Conservation (phyloP, 768 basidiomycete species). For the Lactarius deliciosus region DNA sequence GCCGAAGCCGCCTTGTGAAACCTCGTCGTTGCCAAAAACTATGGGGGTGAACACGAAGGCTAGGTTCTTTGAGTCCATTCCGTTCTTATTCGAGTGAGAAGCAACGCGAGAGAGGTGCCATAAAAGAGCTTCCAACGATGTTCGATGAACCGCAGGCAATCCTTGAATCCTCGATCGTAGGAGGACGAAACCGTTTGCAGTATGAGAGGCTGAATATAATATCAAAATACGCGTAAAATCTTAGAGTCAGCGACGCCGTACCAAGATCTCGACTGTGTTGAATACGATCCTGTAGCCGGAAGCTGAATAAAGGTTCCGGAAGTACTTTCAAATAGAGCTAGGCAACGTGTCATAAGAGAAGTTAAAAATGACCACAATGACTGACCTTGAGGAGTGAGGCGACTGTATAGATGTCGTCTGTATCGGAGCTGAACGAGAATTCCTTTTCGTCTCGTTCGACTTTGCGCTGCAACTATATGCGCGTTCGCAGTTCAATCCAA, state of each 20-base stretch:
- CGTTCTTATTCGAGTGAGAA: conserved; percentile 69
- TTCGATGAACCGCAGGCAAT: conserved; percentile 79
- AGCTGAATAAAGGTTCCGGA: conserved; percentile 88
- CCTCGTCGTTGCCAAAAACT: conserved; percentile 89
- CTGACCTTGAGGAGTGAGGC: conserved; percentile 87
- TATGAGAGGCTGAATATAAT: conserved; percentile 60
- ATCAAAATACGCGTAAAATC: not conserved
- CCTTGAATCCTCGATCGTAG: conserved; percentile 82
- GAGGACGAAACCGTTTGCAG: conserved; percentile 64
- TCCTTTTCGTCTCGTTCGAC: conserved; percentile 78
- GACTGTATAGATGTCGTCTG: conserved; percentile 80
- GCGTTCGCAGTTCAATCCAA: conserved; percentile 11
- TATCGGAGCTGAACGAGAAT: conserved; percentile 68
- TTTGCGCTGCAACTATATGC: conserved; percentile 70
- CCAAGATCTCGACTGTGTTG: conserved; percentile 79
- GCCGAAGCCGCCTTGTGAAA: conserved; percentile 77
- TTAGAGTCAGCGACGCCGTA: conserved; percentile 34
- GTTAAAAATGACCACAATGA: too few relatives aligned
- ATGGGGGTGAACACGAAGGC: conserved; percentile 88
- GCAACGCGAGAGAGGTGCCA: conserved; percentile 82
- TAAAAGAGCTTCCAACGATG: conserved; percentile 73
- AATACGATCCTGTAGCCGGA: conserved; percentile 73
- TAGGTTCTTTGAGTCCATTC: conserved; percentile 92
- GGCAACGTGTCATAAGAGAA: too few relatives aligned
- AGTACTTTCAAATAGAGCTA: conserved; percentile 81